Conservation (phyloP, 208 protist genomes). For the Leptomonas pyrrhocoris region DNA sequence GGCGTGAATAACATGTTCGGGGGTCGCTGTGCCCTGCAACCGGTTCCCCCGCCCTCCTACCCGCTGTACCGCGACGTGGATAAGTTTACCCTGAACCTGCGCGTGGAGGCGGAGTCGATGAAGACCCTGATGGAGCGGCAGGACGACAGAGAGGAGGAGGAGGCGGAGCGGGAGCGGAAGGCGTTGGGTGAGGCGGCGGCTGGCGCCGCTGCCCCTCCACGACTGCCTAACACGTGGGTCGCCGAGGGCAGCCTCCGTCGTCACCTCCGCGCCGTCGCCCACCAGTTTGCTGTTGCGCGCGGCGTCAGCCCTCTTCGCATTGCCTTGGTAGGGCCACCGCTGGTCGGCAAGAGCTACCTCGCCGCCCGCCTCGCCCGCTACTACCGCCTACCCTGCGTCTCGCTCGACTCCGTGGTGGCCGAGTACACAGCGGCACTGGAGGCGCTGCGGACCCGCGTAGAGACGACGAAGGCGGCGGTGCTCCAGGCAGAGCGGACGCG, state of each 20-base stretch:
- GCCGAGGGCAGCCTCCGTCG: constrained; percentile 77
- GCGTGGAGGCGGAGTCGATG: constrained; percentile 76
- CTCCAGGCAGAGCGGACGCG: constrained; percentile 45
- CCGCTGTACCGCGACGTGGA: constrained; percentile 84
- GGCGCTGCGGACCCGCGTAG: constrained; percentile 35
- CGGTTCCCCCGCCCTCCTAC: constrained; percentile 60
- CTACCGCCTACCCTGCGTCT: constrained; percentile 78
- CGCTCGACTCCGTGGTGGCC: constrained; percentile 40
- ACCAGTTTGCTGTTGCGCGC: constrained; percentile 78
- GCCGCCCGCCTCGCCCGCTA: constrained; percentile 54
- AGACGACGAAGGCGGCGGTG: constrained; percentile 32
- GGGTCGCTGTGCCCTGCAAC: constrained; percentile 37
- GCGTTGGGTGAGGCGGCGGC: neutral
- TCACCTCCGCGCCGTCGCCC: constrained; percentile 62
- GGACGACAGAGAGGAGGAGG: constrained; percentile 47
- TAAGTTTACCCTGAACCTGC: constrained; percentile 87
- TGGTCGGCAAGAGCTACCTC: constrained; percentile 85
- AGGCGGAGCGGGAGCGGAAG: neutral
- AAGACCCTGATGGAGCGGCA: constrained; percentile 67
- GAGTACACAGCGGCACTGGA: constrained; percentile 60
- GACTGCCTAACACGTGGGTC: constrained; percentile 61
- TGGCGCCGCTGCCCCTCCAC: neutral
- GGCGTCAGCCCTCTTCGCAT: constrained; percentile 81
- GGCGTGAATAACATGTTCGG: constrained; percentile 87
- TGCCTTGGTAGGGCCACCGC: constrained; percentile 88